These are phyloP conservation scores for Tubosaeta sp. DNA, from an alignment of 768 basidiomycete genomes.

Conservation along the genomic window DNA sequence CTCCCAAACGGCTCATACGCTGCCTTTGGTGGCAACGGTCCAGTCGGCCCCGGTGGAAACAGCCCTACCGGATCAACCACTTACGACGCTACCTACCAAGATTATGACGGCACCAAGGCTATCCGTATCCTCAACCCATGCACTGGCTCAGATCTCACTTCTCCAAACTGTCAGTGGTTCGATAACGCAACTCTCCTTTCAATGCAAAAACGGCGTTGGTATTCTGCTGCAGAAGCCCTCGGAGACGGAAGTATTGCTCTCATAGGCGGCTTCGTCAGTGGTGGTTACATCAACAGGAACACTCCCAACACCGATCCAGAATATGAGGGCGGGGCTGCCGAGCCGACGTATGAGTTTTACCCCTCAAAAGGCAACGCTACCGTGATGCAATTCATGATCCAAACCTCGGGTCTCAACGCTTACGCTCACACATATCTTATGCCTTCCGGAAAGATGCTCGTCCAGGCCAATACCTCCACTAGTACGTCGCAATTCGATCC, in stretches of 20 bases:
- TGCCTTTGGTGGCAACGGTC: constrained; percentile 76
- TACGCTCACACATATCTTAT: constrained; percentile 74
- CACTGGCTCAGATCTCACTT: constrained; percentile 41
- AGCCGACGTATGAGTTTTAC: constrained; percentile 82
- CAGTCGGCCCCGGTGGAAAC: constrained; percentile 61
- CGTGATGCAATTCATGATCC: constrained; percentile 62
- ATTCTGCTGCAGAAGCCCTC: constrained; percentile 69
- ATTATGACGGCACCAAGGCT: constrained; percentile 75
- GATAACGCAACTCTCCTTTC: constrained; percentile 58
- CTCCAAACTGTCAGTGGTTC: constrained; percentile 63
- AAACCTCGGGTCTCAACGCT: constrained; percentile 73
- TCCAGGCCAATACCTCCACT: constrained; percentile 66
- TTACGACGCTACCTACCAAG: constrained; percentile 66
- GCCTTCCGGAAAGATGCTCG: constrained; percentile 71
- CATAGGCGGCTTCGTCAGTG: constrained; percentile 76
- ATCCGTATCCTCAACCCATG: constrained; percentile 86
- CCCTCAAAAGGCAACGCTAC: constrained; percentile 54
- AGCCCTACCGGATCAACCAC: constrained; percentile 46
- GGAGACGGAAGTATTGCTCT: constrained; percentile 75
- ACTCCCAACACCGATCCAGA: constrained; percentile 63
- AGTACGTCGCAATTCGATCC: constrained; percentile 12
- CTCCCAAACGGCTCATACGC: constrained; percentile 74
- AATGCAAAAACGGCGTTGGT: constrained; percentile 74
- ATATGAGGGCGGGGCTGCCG: constrained; percentile 63
- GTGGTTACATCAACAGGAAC: constrained; percentile 78